Conservation (phyloP, 306 rosid genomes). For the Phaseolus lunatus region DNA sequence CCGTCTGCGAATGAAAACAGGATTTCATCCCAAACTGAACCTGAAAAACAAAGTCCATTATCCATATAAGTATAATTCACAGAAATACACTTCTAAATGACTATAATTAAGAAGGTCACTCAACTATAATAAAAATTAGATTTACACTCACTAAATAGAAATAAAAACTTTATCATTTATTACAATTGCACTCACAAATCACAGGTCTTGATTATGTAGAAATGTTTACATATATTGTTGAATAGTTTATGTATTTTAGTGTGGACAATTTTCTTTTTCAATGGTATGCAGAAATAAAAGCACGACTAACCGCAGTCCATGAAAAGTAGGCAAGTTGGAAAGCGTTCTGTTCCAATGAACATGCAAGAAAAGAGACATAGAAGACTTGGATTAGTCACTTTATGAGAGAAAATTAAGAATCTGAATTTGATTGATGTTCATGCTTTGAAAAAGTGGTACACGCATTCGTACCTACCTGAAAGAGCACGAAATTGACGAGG, state of each 20-base stretch:
- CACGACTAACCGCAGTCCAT: constrained; percentile 5
- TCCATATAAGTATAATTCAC: background rate
- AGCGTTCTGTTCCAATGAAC: background rate
- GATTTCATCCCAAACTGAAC: constrained; percentile 3
- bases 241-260: background rate
- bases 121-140: too few species aligned
- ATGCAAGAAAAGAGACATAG: background rate
- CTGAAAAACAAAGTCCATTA: background rate
- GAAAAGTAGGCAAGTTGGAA: constrained; percentile 11
- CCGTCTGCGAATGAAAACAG: constrained; percentile 4
- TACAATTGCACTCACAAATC: background rate
- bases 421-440: background rate
- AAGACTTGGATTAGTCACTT: background rate
- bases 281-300: too few species aligned
- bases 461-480: background rate
- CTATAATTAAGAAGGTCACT: too few species aligned
- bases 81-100: too few species aligned
- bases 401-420: too few species aligned
- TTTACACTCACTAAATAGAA: too few species aligned
- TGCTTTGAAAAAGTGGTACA: background rate
- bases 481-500: constrained; percentile 11
- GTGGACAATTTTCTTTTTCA: background rate
- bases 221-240: background rate
- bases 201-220: background rate
- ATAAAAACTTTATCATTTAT: too few species aligned